Base-by-base conservation (phyloP, 768 basidiomycete genomes). In the Lentinula sp. region DNA sequence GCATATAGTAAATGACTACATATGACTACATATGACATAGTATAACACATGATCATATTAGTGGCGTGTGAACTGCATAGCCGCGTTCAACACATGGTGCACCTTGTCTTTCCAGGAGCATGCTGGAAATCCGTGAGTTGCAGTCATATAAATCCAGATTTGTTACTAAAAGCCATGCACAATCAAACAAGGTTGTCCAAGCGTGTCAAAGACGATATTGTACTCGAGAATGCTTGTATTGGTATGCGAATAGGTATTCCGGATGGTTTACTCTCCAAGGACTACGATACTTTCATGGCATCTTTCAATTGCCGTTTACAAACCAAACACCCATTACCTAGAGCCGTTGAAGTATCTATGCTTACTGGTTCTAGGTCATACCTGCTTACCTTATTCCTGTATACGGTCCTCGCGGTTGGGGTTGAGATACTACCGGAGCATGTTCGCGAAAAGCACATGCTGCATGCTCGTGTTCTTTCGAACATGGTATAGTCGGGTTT, bases 231-330 rank as follows among this genome's bases (percentile, higher is more conserved):
- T 41, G 63, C 62, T 4, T 65, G 65, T 23, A 60, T 61, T 3
- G 65, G 65, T 13, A 18, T 65, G n/a, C 50, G 65, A 0, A 4
- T 65, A 28, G 65, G 65, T 15, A 60, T 65, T n/a, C 63, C 65
- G 3, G 41, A 62, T 36, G 48, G 59, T 1, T 51, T 64, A 54
- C 20, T 65, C 8, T 58, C 65, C 6, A 65, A 10, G 12, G 60
- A 58, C 18, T 65, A 65, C 58, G 65, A 61, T 46, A 52, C 58
- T 42, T 65, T 65, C 33, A 35, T 62, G 3, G 6, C 62, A 13
- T 65, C 64, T 6, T 65, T 65, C 59, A 63, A 63, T 36, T 42
- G 62, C 36, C 62, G 64, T 7, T 60, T 62, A n/a, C 51, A 6
- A 4, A 12, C n/a, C 23, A n/a, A 2, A 28, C 36, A 8, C 18